Percentiles rank a stretch among this genome's conserved stretches.
phyloP scores from a whole-genome alignment of 1,284 basidiomycete genomes.

The Somion occarium region DNA sequence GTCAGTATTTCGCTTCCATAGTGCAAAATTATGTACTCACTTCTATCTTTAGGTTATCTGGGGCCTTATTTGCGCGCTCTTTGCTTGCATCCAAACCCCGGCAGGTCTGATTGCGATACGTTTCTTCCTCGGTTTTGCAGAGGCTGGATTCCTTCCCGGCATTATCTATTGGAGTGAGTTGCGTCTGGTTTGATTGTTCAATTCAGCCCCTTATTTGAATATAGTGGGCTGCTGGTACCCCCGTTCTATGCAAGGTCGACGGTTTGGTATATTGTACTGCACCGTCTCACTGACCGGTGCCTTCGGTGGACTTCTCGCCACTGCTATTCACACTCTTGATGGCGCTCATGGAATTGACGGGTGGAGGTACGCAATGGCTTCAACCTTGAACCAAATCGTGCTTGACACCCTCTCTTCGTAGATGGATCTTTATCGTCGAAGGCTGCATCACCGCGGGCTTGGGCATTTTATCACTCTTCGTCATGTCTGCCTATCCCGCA shows the following conservation, averaged over 20 bases:
- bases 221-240: conserved; percentile 28
- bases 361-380: conserved; percentile 21
- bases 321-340: conserved; percentile 26
- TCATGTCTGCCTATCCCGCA: conserved; percentile 38
- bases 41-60: conserved; percentile 18
- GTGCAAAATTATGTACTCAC: not conserved
- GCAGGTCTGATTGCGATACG: conserved; percentile 51
- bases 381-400: not conserved
- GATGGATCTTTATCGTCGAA: conserved; percentile 65
- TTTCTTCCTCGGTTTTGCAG: conserved; percentile 52
- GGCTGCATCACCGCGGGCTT: conserved; percentile 41
- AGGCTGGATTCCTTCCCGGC: conserved; percentile 49
- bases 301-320: conserved; percentile 55
- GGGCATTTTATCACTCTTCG: conserved; percentile 32
- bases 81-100: conserved; percentile 49
- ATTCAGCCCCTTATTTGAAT: not conserved
- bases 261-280: conserved; percentile 46
- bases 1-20: conserved; percentile 15
- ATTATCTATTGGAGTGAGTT: conserved; percentile 45
- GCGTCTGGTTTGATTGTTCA: not conserved
- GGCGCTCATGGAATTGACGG: conserved; percentile 27
- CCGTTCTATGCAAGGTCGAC: conserved; percentile 20
- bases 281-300: conserved; percentile 55
- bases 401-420: conserved; percentile 2
- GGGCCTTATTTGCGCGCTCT: conserved; percentile 21